These are phyloP conservation scores for Spongospora subterranea DNA, from an alignment of 208 protist species.

Conservation along the genomic window DNA sequence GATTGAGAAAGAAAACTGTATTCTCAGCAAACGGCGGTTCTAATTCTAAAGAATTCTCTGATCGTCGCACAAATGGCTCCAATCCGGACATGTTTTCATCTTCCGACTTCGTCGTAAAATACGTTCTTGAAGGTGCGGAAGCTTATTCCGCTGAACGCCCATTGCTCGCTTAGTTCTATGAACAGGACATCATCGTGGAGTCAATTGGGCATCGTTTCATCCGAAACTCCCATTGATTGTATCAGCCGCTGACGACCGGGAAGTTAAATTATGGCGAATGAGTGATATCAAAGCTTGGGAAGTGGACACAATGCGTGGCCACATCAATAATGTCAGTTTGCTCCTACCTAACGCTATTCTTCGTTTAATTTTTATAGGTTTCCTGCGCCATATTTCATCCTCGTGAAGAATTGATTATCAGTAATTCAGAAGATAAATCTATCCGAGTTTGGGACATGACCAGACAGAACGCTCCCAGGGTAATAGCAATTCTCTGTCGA, in stretches of 20 bases:
- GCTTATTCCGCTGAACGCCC: neutral
- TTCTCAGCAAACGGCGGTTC: neutral
- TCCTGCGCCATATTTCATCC: conserved; percentile 92
- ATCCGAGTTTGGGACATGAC: conserved; percentile 76
- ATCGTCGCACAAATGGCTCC: conserved; percentile 30
- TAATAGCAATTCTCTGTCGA: conserved; percentile 50
- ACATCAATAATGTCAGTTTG: conserved; percentile 89
- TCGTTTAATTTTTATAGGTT: conserved; percentile 68
- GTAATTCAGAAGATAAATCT: conserved; percentile 87
- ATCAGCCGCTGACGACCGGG: conserved; percentile 95
- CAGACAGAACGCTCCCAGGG: neutral
- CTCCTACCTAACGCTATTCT: neutral
- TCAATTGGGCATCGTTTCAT: conserved; percentile 99
- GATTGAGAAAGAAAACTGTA: conserved; percentile 78
- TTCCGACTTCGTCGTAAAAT: conserved; percentile 74
- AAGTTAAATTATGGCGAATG: conserved; percentile 93
- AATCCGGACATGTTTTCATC: conserved; percentile 35
- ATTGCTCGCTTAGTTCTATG: neutral
- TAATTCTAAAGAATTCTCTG: neutral
- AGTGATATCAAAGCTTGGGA: conserved; percentile 80
- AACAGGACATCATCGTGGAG: conserved; percentile 94
- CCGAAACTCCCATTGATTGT: conserved; percentile 90
- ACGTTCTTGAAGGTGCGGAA: conserved; percentile 83
- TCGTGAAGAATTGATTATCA: conserved; percentile 89
- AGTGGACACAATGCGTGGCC: conserved; percentile 89